Conservation (phyloP, 1,284 basidiomycete species). For the Boletellus deceptivus region DNA sequence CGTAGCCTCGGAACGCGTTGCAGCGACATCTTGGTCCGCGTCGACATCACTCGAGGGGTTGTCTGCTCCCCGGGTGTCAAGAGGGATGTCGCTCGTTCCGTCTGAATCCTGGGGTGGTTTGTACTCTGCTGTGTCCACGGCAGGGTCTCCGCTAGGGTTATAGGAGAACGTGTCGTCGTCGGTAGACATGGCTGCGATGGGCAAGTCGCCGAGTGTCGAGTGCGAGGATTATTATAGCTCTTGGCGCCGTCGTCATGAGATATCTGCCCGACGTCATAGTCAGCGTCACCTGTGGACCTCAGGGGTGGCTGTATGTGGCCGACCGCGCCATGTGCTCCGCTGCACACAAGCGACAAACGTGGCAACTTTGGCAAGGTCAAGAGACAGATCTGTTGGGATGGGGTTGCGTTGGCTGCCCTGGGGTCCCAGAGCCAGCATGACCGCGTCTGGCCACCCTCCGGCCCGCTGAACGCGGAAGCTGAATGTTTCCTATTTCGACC, state of each 20-base stretch:
- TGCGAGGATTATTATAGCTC: background rate
- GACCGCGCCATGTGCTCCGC: too few species aligned
- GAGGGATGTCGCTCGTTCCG: background rate
- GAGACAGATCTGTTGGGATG: too few species aligned
- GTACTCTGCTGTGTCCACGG: conserved; percentile 2
- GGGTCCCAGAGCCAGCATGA: too few species aligned
- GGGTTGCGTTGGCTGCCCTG: too few species aligned
- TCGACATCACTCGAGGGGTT: background rate
- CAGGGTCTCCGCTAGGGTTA: background rate
- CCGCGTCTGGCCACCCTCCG: too few species aligned
- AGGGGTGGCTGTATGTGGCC: too few species aligned
- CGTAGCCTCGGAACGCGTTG: background rate
- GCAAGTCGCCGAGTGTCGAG: background rate
- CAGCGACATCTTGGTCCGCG: background rate
- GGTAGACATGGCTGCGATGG: background rate
- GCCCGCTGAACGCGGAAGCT: too few species aligned
- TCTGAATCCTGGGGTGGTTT: background rate
- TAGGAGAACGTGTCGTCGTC: background rate
- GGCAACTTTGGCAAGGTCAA: too few species aligned
- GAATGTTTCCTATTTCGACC: too few species aligned
- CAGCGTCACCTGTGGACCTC: too few species aligned
- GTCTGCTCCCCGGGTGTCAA: background rate
- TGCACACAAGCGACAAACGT: too few species aligned
- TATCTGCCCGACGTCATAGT: too few species aligned
- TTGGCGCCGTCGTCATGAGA: background rate